Evolutionary conservation across 2,329 filamentous ascomycete genomes (phyloP).

Genomic region (Pestalotiopsis sp.): DNA sequence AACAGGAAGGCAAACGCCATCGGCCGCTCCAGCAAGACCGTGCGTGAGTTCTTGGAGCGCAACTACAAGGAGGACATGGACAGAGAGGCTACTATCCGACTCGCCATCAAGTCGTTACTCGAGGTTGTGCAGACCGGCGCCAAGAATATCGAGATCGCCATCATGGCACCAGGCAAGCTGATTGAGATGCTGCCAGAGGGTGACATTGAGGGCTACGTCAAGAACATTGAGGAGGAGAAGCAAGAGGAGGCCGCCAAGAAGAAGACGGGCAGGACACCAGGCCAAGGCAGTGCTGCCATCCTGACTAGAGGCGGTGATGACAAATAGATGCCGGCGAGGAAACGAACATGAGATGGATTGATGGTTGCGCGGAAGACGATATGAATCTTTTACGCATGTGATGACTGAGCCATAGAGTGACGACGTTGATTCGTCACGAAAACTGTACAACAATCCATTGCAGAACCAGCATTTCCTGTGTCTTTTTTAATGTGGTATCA

Average conservation of each 20-base stretch:
- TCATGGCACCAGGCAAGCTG: slow-evolving; percentile 90
- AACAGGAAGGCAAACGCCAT: slow-evolving; percentile 98
- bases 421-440: slow-evolving; percentile 4
- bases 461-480: slow-evolving; percentile 1
- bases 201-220: slow-evolving; percentile 96
- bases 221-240: slow-evolving; percentile 99
- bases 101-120: slow-evolving; percentile 96
- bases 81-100: slow-evolving; percentile 90
- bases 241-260: slow-evolving; percentile 98
- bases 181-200: slow-evolving; percentile 95
- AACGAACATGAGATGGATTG: background rate
- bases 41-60: slow-evolving; percentile 96
- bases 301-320: slow-evolving; percentile 62
- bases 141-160: slow-evolving; percentile 99
- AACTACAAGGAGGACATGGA: slow-evolving; percentile 99
- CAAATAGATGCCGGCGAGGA: background rate
- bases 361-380: background rate
- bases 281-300: slow-evolving; percentile 72
- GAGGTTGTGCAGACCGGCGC: slow-evolving; percentile 98
- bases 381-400: background rate
- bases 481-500: background rate
- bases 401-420: slow-evolving; percentile 17
- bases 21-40: slow-evolving; percentile 96
- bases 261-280: slow-evolving; percentile 80
- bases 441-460: slow-evolving; percentile 3